Conservation (phyloP, 2,329 filamentous ascomycete genomes). For the Xylaria sp. region DNA sequence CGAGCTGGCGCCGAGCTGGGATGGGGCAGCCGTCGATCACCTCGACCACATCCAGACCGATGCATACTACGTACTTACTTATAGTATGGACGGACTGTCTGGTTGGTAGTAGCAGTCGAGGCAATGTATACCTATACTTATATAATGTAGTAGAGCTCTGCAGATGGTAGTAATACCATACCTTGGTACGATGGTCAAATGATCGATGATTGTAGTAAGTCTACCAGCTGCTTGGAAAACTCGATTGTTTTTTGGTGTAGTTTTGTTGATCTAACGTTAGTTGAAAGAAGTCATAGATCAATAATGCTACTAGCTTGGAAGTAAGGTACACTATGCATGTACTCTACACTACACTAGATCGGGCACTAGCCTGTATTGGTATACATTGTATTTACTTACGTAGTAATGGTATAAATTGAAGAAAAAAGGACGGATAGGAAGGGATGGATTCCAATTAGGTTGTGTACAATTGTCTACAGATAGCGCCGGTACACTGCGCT, state of each 20-base stretch:
- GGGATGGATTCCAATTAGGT: background rate
- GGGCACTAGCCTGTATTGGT: background rate
- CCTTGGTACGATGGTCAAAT: background rate
- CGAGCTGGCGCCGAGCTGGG: conserved; percentile 20
- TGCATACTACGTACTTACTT: background rate
- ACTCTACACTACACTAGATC: background rate
- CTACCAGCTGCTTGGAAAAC: background rate
- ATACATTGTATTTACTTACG: background rate
- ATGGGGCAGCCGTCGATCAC: conserved; percentile 22
- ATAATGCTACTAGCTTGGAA: background rate
- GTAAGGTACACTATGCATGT: background rate
- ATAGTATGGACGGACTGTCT: too few relatives aligned
- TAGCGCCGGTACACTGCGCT: background rate
- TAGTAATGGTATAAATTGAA: background rate
- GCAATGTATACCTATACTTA: too few relatives aligned
- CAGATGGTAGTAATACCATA: background rate
- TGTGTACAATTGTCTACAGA: background rate
- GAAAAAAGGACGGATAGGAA: background rate
- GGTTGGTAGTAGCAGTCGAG: too few relatives aligned
- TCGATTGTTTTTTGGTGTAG: background rate
- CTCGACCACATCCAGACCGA: background rate
- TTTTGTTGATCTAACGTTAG: background rate
- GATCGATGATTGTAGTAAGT: background rate
- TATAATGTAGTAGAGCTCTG: background rate
- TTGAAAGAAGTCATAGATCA: background rate